Base-by-base conservation (phyloP, 345 rosid genomes). In the Combretum micranthum region DNA sequence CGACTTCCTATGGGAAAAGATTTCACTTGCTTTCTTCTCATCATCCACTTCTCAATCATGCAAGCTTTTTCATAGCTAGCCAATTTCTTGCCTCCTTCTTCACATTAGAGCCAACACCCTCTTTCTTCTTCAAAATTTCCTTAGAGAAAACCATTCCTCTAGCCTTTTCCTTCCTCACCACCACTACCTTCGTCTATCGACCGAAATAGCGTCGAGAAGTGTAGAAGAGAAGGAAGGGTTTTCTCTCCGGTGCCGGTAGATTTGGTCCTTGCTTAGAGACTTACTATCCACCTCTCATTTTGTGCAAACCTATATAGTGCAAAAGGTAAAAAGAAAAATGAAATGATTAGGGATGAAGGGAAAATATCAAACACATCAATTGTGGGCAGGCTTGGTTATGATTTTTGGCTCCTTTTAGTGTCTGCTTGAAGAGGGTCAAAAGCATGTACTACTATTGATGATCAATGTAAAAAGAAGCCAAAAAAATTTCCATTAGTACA, bases 191-290 rank as follows among this genome's bases (percentile, higher is more conserved):
- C 96, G 69, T 78, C 96, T 37, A 88, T 80, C 15, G 96, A 88
- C 22, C 82, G 73, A 63, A 69, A 77, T 77, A 57, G 75, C 60
- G 58, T 77, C 82, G 59, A 77, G 82, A 42, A 77, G 82, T 44
- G 68, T 50, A n/a, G 82, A 73, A 60, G 98, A 92, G 78, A 88
- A 92, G 60, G 98, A 86, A 49, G 93, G 90, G 73, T 65, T 71
- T 21, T 69, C 70, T 52, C 61, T 59, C 42, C 75, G 76, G 54
- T 52, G 46, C 56, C 73, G 50, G 44, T 23, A 5, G 39, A 7
- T 32, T 32, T 32, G 39, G 39, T 32, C 39, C 39, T 32, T 32
- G 39, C 39, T 32, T 4, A 32, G 39, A 4, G 39, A 32, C 39
- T 32, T 32, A 32, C n/a, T 32, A 32, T 32, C 66, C 73, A 77